Evolutionary conservation across 2,329 filamentous ascomycete species (phyloP).

Genomic region (Polytolypa hystricis): DNA sequence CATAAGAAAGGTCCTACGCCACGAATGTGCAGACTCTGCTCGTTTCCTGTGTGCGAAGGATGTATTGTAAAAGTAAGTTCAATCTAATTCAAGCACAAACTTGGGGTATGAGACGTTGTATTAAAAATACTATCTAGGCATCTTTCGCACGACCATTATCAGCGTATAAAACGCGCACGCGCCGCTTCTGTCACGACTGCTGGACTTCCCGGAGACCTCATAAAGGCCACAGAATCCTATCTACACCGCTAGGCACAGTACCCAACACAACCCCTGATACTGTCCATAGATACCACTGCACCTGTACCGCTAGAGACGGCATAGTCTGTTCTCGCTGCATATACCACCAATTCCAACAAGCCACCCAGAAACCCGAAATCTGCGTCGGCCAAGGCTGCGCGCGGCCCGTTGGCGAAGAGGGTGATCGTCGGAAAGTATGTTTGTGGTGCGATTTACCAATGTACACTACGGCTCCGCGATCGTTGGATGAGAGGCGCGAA

Average conservation of each 20-base stretch:
- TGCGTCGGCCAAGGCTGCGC: constrained; percentile 19
- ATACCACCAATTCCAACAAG: constrained; percentile 17
- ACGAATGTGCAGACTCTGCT: constrained; percentile 19
- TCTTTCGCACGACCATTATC: constrained; percentile 19
- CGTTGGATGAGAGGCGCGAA: constrained; percentile 6
- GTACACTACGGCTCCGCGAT: constrained; percentile 3
- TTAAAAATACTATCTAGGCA: constrained; percentile 8
- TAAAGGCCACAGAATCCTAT: constrained; percentile 14
- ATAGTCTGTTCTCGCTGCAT: constrained; percentile 20
- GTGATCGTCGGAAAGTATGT: constrained; percentile 20
- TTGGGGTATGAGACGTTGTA: background rate
- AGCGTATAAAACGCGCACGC: constrained; percentile 20
- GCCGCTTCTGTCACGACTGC: constrained; percentile 19
- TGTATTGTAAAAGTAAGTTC: constrained; percentile 18
- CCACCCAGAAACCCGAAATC: constrained; percentile 7
- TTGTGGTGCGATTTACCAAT: constrained; percentile 21
- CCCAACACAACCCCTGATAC: constrained; percentile 10
- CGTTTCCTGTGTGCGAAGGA: constrained; percentile 20
- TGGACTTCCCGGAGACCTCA: constrained; percentile 19
- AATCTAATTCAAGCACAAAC: background rate
- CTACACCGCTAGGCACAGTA: constrained; percentile 6
- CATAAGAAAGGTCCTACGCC: constrained; percentile 17
- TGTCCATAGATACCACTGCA: constrained; percentile 17
- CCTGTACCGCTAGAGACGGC: constrained; percentile 18
- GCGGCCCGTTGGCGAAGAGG: constrained; percentile 13